These are phyloP conservation scores for Zizania latifolia DNA, from an alignment of 176 grass and related monocot genomes.

Conservation along the genomic window DNA sequence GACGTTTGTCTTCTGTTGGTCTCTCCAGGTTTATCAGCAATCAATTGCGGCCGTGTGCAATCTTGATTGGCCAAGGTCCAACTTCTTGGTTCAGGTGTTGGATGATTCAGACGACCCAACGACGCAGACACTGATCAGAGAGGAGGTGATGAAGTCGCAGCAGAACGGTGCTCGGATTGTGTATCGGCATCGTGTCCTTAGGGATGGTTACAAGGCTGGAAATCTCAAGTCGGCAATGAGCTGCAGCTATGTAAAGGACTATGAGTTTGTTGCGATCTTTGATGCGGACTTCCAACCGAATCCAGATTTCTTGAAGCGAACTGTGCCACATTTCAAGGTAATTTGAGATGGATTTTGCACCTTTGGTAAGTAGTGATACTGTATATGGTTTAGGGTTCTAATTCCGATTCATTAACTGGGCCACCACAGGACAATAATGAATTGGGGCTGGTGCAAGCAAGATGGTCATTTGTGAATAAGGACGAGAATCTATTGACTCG, in stretches of 20 bases:
- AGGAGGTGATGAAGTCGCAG: constrained; percentile 93
- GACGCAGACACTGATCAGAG: constrained; percentile 73
- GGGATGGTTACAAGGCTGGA: constrained; percentile 96
- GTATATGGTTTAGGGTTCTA: neutral
- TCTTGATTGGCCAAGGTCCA: constrained; percentile 94
- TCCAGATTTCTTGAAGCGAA: constrained; percentile 79
- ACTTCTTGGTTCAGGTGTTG: constrained; percentile 90
- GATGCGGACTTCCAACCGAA: constrained; percentile 96
- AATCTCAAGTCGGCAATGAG: constrained; percentile 96
- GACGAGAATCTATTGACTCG: constrained; percentile 89
- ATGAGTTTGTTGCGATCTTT: constrained; percentile 95
- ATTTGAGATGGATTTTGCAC: neutral
- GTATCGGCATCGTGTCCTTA: constrained; percentile 78
- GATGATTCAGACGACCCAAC: constrained; percentile 85
- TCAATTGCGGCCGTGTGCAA: constrained; percentile 97
- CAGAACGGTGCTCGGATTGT: constrained; percentile 74
- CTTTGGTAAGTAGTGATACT: neutral
- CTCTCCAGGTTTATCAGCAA: constrained; percentile 85
- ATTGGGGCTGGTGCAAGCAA: constrained; percentile 87
- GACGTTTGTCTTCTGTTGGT: constrained; percentile 24
- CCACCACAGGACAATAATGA: constrained; percentile 66
- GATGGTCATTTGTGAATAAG: constrained; percentile 97
- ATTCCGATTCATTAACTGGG: neutral
- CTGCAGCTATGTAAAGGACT: constrained; percentile 92
- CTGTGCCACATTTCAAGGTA: constrained; percentile 97